These are phyloP conservation scores for Apiospora malaysiana DNA, from an alignment of 2,329 filamentous ascomycete genomes.

Conservation along the genomic window DNA sequence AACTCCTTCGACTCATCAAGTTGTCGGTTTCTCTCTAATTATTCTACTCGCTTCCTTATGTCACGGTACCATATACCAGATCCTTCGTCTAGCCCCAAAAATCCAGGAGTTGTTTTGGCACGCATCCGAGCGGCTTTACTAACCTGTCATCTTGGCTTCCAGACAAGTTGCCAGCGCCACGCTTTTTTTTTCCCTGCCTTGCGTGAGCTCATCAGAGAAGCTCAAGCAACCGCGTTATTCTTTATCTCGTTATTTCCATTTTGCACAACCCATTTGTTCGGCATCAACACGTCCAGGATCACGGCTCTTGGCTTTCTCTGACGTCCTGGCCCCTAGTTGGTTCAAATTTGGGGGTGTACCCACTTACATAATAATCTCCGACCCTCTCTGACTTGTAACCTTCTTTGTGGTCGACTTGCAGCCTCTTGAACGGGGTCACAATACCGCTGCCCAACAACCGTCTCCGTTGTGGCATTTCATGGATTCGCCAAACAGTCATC, in stretches of 20 bases:
- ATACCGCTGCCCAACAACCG: constrained; percentile 7
- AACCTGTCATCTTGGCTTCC: constrained; percentile 13
- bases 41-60: not conserved
- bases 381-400: constrained; percentile 21
- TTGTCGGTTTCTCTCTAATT: not conserved
- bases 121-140: constrained; percentile 15
- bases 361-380: constrained; percentile 26
- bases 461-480: constrained; percentile 29
- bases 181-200: not conserved
- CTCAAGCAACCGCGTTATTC: not conserved
- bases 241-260: not conserved
- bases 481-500: constrained; percentile 36
- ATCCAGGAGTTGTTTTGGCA: constrained; percentile 3
- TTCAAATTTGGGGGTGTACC: constrained; percentile 21
- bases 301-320: constrained; percentile 7
- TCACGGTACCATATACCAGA: too few relatives aligned
- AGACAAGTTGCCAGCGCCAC: constrained; percentile 6
- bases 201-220: not conserved
- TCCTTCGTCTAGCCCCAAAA: not conserved
- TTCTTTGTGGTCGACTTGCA: constrained; percentile 19
- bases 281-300: not conserved
- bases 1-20: not conserved
- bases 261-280: not conserved
- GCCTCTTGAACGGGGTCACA: constrained; percentile 16
- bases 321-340: constrained; percentile 17